phyloP scores from a whole-genome alignment of 2,329 filamentous ascomycete species.

The Harringtonia aguacate region DNA sequence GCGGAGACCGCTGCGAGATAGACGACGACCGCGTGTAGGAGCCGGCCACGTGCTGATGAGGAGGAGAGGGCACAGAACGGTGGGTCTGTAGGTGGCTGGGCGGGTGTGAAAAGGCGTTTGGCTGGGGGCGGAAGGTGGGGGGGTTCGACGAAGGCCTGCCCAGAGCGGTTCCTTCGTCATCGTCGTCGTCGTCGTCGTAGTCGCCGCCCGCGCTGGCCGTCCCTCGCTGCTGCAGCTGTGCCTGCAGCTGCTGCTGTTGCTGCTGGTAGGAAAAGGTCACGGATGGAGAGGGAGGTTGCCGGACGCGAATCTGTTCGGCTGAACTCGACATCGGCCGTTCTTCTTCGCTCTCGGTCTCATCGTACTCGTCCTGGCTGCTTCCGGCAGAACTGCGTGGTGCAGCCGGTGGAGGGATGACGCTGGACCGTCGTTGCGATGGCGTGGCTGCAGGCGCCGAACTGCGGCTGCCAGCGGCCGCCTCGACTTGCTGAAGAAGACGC shows the following conservation, averaged over 20 bases:
- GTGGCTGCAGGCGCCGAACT: conserved; percentile 18
- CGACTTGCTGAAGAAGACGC: conserved; percentile 29
- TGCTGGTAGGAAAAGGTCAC: conserved; percentile 3
- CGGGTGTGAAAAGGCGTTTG: conserved; percentile 85
- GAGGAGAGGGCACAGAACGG: conserved; percentile 37
- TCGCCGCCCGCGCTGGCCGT: conserved; percentile 20
- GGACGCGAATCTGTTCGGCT: conserved; percentile 41
- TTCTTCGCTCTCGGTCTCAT: conserved; percentile 85
- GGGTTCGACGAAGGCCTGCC: conserved; percentile 43
- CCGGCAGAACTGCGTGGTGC: conserved; percentile 26
- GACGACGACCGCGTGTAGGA: conserved; percentile 36
- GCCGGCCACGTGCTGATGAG: conserved; percentile 30
- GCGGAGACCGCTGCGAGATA: conserved; percentile 35
- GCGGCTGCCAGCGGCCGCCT: conserved; percentile 4
- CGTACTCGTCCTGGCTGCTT: conserved; percentile 90
- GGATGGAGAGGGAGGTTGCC: conserved; percentile 17
- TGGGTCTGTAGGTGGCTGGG: conserved; percentile 41
- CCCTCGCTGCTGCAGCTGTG: conserved; percentile 15
- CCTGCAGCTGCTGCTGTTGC: conserved; percentile 4
- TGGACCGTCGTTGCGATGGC: conserved; percentile 15
- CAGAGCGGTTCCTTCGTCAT: conserved; percentile 75
- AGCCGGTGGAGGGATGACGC: conserved; percentile 23
- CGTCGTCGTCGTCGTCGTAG: conserved; percentile 38
- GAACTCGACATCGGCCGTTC: conserved; percentile 56
- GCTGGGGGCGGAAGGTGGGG: conserved; percentile 67